Evolutionary conservation across 345 rosid genomes (phyloP).

Genomic region (Eucalyptus regnans): DNA sequence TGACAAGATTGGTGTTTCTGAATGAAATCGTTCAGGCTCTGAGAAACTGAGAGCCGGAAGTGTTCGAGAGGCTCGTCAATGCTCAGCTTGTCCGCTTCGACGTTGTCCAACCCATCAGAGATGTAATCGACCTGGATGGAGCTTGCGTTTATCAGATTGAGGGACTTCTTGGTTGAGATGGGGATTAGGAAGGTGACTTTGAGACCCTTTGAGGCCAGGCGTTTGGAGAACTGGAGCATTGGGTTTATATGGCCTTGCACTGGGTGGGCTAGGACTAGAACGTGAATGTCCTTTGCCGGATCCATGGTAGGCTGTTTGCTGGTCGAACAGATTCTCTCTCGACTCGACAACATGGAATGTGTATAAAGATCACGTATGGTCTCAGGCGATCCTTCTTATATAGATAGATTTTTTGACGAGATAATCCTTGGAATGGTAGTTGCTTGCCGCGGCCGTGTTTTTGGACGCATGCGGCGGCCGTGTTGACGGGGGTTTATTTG

Average conservation of each 20-base stretch:
- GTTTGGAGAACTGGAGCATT: conserved; percentile 37
- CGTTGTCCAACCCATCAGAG: conserved; percentile 3
- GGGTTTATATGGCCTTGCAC: conserved; percentile 53
- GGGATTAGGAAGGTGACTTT: conserved; percentile 17
- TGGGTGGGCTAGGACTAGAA: conserved; percentile 20
- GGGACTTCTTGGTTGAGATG: conserved; percentile 6
- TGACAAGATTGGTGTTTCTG: not conserved
- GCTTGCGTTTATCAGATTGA: conserved; percentile 7
- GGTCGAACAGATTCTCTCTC: not conserved
- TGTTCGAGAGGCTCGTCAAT: not conserved
- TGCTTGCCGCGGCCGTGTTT: not conserved
- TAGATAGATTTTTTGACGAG: not conserved
- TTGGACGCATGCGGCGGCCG: not conserved
- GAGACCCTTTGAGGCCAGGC: conserved; percentile 31
- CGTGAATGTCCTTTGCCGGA: not conserved
- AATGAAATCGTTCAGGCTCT: conserved; percentile 12
- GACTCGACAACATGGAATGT: not conserved
- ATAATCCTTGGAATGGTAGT: not conserved
- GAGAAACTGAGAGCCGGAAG: conserved; percentile 3
- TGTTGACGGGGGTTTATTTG: not conserved
- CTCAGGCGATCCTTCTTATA: not conserved
- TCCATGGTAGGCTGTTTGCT: not conserved
- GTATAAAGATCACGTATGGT: not conserved
- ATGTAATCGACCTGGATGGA: conserved; percentile 10
- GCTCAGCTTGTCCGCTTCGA: not conserved